Base-by-base conservation (phyloP, 441 rosid genomes). In the Jatropha multifida region DNA sequence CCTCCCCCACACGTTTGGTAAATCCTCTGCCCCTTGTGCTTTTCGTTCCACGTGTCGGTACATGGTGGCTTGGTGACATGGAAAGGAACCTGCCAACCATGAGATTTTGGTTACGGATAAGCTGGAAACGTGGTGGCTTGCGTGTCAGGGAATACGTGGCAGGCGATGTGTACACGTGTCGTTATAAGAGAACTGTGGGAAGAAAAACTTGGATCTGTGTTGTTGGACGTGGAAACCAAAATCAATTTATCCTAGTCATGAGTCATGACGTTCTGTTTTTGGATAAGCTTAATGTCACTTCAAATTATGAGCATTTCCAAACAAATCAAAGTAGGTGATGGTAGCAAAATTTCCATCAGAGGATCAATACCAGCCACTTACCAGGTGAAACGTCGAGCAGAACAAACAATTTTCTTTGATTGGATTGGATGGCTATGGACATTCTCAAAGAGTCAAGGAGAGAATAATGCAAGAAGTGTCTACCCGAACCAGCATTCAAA, bases 271-370 rank as follows among this genome's bases (percentile, higher is more conserved):
- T 5, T 4, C 3, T 14, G 48, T 7, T 11, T 74, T 73, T 79
- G 87, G 88, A 87, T 87, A 85, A 82, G 87, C 71, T 70, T 70
- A 54, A 56, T n/a, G 90, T 76, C 79, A 69, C 42, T 52, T 20
- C 56, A 32, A 5, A 11, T 6, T 55, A 8, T 56, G 18, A 55
- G 2, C 17, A 17, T 44, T 12, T 46, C 10, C 40, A 46, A 46
- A 46, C 11, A 41, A 9, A 67, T 0, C 32, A 32, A 32, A 32
- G 32, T 32, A 32, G 2, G 32, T 32, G 32, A 32, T 32, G 2
- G 32, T 32, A 32, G 2, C 32, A 32, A 32, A 32, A 32, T 32
- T 32, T 32, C 32, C 32, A 32, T 32, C 32, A 32, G 2, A 32
- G 32, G 32, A 32, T 32, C 32, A 32, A 32, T 32, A 32, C 2